Base-by-base conservation (phyloP, 1,139 yeast species). In the Yamadazyma friedrichii region DNA sequence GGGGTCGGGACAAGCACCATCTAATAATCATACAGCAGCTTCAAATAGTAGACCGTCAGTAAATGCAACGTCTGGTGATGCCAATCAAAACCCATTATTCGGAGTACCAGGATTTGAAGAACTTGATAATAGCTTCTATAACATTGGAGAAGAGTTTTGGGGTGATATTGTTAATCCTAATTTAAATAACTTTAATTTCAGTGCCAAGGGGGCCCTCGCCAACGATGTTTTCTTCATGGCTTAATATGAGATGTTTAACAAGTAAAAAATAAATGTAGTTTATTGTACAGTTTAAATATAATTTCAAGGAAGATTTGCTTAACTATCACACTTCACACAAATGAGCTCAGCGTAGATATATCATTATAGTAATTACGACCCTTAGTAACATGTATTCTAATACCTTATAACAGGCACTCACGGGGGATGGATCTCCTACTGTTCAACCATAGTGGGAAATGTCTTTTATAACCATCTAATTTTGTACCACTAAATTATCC, bases 101-200 rank as follows among this genome's bases (percentile, higher is more conserved):
- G 44, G 45, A 9, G 38, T 42, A 9, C 38, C 45, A 6, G 48
- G 52, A 12, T 42, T 51, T 34, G 50, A 55, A 34, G 65, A 59
- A 40, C 45, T 66, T 24, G 70, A 66, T 39, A 56, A 56, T 38
- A 58, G 64, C 20, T 60, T 62, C 39, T 52, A 56, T 48, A 61
- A 66, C 13, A 55, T 70, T 13, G 67, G 69, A 36, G 76, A 70
- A 47, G 76, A 70, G 43, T 70, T 70, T 45, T 70, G 76, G 76
- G 58, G 67, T 8, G 71, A 70, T 44, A 58, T 70, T 34, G 55
- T 70, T 33, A 63, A 67, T 42, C 57, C 70, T 1, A 66, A 58
- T 36, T 51, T 67, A 9, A 68, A 70, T 49, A 58, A 61, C 41
- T 57, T 69, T 36, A 64, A 67, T 45, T 65, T 70, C 40, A 58